Evolutionary conservation across 106 monocot species (phyloP), one percentile per base, ranked within the genome.

Genomic region (Phalaenopsis aphrodite): DNA sequence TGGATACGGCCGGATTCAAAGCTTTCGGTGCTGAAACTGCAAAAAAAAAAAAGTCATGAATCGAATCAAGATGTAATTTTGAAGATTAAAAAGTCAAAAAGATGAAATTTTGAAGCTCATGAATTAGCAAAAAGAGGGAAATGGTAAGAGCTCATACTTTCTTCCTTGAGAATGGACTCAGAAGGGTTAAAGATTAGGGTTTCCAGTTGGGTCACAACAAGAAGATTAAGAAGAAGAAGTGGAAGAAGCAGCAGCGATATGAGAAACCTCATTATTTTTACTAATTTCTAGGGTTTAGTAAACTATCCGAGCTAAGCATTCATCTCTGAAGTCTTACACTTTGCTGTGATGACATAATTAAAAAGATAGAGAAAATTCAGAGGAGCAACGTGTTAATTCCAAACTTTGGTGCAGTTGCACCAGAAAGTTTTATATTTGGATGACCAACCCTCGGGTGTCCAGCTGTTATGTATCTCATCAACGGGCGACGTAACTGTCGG

Each of bases 1-100:
- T 93, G 45, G 64, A 83, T n/a, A 99, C 88, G 2, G 86, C 88
- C 67, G 79, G 80, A 80, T 91, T 93, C 84, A 99, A 89, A 8
- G 85, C 88, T 56, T 23, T 72, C 14, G 95, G 87, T 38, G 88
- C 98, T 38, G 68, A 61, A 58, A 89, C 94, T 98, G 88, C 81
- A 81, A 78, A 72, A 76, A 55, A 76, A 55, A n/a, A 83, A 64
- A 77, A 38, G 5, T 78, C 71, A 56, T 43, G 77, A 75, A 72
- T 24, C 42, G 18, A 57, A 49, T 10, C 37, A 39, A 46, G 10
- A 45, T 68, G 18, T 48, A 12, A 64, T 41, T 23, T 45, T 73
- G 3, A 15, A 52, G 52, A 1, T 52, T 52, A 52, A 52, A 12
- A 52, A 12, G 52, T 52, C 52, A 52, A 52, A 52, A 52, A 52